Percentiles rank a stretch among this genome's conserved stretches.
Evolutionary conservation across 306 rosid genomes (phyloP).

Genomic region (Cyclanthera cordifolia): DNA sequence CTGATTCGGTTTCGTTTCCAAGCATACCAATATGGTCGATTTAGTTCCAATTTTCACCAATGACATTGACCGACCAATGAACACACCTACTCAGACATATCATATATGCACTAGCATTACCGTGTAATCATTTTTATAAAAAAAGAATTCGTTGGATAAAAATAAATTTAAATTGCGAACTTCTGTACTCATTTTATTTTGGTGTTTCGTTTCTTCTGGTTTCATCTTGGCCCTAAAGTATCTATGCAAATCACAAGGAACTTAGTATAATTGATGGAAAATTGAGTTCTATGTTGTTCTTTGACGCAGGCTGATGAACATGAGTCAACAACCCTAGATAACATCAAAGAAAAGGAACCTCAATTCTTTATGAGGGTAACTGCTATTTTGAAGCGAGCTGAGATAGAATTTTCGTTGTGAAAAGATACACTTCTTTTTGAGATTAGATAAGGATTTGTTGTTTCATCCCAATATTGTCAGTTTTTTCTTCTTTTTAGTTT

Average conservation of each 20-base stretch:
- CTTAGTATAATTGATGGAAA: background rate
- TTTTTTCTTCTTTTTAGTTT: background rate
- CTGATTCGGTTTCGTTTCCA: no score
- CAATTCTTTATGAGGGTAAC: slow-evolving; percentile 53
- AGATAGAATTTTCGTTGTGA: slow-evolving; percentile 50
- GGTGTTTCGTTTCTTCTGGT: background rate
- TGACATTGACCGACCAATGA: no score
- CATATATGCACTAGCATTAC: background rate
- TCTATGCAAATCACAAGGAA: background rate
- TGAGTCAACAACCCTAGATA: slow-evolving; percentile 48
- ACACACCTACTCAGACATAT: background rate
- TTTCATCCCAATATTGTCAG: background rate
- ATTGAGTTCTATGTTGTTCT: slow-evolving; percentile 2
- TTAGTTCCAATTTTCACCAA: no score
- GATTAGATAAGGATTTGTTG: background rate
- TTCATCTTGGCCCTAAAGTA: background rate
- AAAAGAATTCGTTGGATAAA: background rate
- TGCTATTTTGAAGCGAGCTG: slow-evolving; percentile 50
- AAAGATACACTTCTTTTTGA: background rate
- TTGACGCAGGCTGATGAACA: slow-evolving; percentile 72
- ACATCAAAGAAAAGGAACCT: slow-evolving; percentile 55
- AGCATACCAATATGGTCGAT: no score
- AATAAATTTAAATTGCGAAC: background rate
- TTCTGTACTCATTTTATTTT: background rate
- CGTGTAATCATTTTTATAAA: background rate